These are phyloP conservation scores for Mrakia gelida DNA, from an alignment of 768 basidiomycete genomes.

Conservation along the genomic window DNA sequence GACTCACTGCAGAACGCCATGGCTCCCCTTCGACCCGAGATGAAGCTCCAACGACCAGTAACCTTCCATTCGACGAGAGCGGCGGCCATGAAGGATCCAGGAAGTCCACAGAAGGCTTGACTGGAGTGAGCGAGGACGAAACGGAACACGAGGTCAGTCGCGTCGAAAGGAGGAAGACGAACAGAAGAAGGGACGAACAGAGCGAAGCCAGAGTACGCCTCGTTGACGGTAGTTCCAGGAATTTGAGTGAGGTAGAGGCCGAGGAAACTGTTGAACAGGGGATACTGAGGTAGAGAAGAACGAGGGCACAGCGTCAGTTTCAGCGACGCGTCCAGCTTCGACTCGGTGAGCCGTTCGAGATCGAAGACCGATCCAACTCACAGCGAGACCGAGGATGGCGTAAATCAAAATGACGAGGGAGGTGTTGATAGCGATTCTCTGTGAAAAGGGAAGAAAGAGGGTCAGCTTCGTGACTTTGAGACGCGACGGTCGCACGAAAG, in stretches of 20 bases:
- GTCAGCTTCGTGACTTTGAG: not conserved
- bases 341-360: no score
- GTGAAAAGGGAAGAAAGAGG: not conserved
- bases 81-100: conserved; percentile 53
- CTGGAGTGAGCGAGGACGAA: not conserved
- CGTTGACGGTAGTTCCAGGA: conserved; percentile 3
- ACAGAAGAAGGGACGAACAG: not conserved
- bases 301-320: not conserved
- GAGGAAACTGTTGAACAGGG: conserved; percentile 15
- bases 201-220: conserved; percentile 16
- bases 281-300: not conserved
- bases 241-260: conserved; percentile 4
- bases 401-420: conserved; percentile 7
- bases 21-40: conserved; percentile 53
- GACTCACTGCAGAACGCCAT: conserved; percentile 47
- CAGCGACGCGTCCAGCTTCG: not conserved
- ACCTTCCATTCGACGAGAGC: conserved; percentile 48
- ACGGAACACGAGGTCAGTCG: not conserved
- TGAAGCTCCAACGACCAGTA: conserved; percentile 42
- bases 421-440: conserved; percentile 11
- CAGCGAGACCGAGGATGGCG: conserved; percentile 7
- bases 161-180: not conserved
- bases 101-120: conserved; percentile 46
- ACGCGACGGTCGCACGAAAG: not conserved
- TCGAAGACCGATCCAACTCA: not conserved